Conservation (phyloP, 2,329 filamentous ascomycete genomes). For the Trichophyton simii region DNA sequence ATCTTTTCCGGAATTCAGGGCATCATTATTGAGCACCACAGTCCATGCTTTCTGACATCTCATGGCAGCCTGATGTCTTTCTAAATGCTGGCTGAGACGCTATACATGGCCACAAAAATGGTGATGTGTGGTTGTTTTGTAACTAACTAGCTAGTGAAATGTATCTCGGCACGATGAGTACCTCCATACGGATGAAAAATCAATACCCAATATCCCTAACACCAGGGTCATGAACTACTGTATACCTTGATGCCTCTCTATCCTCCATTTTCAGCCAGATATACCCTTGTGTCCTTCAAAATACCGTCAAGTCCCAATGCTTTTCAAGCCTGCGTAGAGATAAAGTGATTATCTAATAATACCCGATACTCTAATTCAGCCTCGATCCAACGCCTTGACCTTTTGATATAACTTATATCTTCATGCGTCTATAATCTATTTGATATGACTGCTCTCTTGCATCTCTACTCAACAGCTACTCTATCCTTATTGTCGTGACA, state of each 20-base stretch:
- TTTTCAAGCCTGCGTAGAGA: neutral
- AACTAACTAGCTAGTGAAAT: too few species aligned
- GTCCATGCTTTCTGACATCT: too few species aligned
- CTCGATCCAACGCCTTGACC: neutral
- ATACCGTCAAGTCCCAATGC: neutral
- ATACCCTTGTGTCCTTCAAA: neutral
- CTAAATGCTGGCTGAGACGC: too few species aligned
- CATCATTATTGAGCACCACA: too few species aligned
- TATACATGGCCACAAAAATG: too few species aligned
- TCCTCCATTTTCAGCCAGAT: neutral
- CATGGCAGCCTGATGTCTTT: too few species aligned
- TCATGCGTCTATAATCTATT: neutral
- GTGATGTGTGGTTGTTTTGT: too few species aligned
- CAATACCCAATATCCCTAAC: too few species aligned
- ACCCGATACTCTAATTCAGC: neutral
- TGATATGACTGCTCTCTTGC: neutral
- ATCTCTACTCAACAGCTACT: neutral
- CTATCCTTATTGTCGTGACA: neutral
- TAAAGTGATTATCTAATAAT: slow-evolving; percentile 2
- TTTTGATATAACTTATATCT: neutral
- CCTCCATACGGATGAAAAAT: too few species aligned
- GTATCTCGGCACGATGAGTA: too few species aligned
- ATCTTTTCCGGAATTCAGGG: too few species aligned
- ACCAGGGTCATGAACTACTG: neutral
- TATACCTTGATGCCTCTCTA: neutral